These are phyloP conservation scores for Stentor roeselii DNA, from an alignment of 73 alveolate genomes.

Conservation along the genomic window DNA sequence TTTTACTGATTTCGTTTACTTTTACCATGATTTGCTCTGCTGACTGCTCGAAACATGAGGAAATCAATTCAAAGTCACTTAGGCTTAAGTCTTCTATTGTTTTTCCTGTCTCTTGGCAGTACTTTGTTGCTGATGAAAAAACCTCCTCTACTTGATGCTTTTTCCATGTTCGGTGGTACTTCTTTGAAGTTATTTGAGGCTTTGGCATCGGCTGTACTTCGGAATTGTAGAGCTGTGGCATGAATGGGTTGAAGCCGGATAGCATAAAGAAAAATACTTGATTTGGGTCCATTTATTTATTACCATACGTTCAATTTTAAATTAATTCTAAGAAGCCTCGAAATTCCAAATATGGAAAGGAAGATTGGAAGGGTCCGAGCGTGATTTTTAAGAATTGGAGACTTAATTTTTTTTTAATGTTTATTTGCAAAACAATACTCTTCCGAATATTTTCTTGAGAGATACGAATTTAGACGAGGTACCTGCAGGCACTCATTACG, in stretches of 20 bases:
- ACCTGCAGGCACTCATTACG: too few species aligned
- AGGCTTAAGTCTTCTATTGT: not conserved
- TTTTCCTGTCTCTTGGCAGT: not conserved
- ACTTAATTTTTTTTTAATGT: too few species aligned
- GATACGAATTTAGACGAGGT: too few species aligned
- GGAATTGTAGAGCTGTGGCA: not conserved
- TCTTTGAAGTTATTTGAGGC: not conserved
- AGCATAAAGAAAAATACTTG: not conserved
- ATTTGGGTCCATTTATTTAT: not conserved
- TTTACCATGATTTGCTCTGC: conserved; percentile 12
- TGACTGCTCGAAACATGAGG: not conserved
- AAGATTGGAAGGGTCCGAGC: too few species aligned
- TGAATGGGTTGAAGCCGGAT: not conserved
- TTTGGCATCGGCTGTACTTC: not conserved
- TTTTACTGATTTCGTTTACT: not conserved
- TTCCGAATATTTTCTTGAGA: too few species aligned
- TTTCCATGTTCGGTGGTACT: conserved; percentile 25
- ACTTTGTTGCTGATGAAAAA: not conserved
- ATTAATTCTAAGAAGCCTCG: not conserved
- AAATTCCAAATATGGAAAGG: not conserved
- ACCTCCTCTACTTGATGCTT: not conserved
- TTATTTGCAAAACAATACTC: too few species aligned
- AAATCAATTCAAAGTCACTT: not conserved
- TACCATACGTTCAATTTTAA: not conserved
- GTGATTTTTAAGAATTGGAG: too few species aligned